Conservation (phyloP, 139 green algal species). For the Chlorella sp. region DNA sequence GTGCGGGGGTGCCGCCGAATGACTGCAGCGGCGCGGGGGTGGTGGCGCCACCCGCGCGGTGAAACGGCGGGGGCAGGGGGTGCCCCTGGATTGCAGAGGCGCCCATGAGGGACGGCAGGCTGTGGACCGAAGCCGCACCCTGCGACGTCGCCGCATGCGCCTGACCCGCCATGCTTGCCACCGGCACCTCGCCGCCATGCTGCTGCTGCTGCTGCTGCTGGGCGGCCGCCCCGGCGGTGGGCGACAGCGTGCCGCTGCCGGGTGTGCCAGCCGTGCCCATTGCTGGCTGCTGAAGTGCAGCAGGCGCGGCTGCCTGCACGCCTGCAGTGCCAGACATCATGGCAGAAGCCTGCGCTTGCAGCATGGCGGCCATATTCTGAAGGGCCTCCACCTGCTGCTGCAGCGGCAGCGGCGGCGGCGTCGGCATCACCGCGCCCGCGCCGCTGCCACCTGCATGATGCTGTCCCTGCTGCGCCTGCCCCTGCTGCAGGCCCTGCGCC, state of each 20-base stretch:
- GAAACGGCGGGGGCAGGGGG: conserved; percentile 19
- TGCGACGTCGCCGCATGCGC: background rate
- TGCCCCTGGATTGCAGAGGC: conserved; percentile 32
- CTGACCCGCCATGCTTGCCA: background rate
- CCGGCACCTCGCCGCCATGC: background rate
- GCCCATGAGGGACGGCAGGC: conserved; percentile 23
- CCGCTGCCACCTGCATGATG: background rate
- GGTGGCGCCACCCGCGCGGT: background rate
- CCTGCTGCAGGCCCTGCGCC: background rate
- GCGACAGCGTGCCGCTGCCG: background rate
- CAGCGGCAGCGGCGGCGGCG: background rate
- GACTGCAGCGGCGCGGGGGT: conserved; percentile 1
- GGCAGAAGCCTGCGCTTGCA: conserved; percentile 29
- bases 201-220: background rate
- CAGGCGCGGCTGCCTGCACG: background rate
- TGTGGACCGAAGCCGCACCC: conserved; percentile 7
- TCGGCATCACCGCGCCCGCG: background rate
- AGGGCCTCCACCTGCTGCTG: conserved; percentile 26
- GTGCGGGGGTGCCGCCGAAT: background rate
- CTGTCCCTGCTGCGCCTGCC: background rate
- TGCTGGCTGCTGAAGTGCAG: background rate
- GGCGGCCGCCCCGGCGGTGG: background rate
- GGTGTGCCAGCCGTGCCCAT: background rate
- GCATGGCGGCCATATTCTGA: conserved; percentile 14
- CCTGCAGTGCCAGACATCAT: background rate